phyloP scores from a whole-genome alignment of 1,139 yeast genomes.

The Suzukiozyma palmioleophila region DNA sequence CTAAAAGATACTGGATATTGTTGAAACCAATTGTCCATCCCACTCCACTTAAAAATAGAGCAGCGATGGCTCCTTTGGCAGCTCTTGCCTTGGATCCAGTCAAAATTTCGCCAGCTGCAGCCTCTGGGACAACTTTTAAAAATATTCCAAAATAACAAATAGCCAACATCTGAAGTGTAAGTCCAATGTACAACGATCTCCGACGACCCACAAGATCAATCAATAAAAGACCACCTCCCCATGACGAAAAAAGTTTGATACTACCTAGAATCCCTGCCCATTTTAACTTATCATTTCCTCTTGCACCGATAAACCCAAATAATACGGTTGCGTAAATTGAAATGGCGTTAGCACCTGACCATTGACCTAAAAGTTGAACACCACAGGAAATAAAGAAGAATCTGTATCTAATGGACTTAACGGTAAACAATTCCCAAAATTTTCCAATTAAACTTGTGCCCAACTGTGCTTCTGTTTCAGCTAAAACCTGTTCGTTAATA shows the following conservation, averaged over 20 bases:
- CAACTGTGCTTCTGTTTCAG: conserved; percentile 32
- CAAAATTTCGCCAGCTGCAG: conserved; percentile 25
- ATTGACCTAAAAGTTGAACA: conserved; percentile 54
- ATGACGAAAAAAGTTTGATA: conserved; percentile 42
- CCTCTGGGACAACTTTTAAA: conserved; percentile 46
- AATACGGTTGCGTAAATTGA: conserved; percentile 58
- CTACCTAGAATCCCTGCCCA: conserved; percentile 49
- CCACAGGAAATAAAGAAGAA: conserved; percentile 39
- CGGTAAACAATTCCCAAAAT: conserved; percentile 30
- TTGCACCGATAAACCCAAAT: conserved; percentile 47
- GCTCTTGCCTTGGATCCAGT: conserved; percentile 32
- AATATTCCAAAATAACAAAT: conserved; percentile 42
- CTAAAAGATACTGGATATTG: conserved; percentile 53
- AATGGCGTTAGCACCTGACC: conserved; percentile 61
- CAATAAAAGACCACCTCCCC: conserved; percentile 42
- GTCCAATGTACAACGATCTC: conserved; percentile 35
- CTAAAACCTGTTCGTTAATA: conserved; percentile 42
- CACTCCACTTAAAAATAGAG: conserved; percentile 48
- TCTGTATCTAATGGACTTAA: conserved; percentile 39
- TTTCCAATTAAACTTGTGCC: conserved; percentile 20
- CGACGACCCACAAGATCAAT: conserved; percentile 47
- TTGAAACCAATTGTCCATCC: conserved; percentile 68
- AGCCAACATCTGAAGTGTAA: conserved; percentile 28
- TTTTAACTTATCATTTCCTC: conserved; percentile 31
- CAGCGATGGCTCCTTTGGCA: conserved; percentile 48